Base-by-base conservation (phyloP, 306 rosid genomes). In the Amphicarpaea edgeworthii region DNA sequence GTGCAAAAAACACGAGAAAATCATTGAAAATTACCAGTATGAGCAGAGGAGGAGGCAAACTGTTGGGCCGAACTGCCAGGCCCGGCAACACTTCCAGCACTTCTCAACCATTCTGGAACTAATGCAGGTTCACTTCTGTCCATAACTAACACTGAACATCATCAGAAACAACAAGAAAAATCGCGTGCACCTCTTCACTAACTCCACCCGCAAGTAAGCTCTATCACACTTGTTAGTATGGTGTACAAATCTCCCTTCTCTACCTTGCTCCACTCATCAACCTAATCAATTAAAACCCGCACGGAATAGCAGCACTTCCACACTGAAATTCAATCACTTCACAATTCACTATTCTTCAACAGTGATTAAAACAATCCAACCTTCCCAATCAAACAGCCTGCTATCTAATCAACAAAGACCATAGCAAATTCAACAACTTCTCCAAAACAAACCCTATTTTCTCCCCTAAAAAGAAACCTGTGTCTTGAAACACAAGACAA, bases 21-120 rank as follows among this genome's bases (percentile, higher is more conserved):
- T 12, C 5, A 12, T 7, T 8, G 3, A 46, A 46, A 37, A 20
- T 58, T 85, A 94, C 98, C 98, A 38, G 91, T 37, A 65, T 91
- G 88, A 75, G 83, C 82, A 79, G 93, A 87, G 3, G 96, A 66
- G 30, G 92, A 82, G 8, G 93, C 79, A 79, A 81, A 87, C 79
- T 90, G 98, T 87, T 85, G 97, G 88, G 85, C 81, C 83, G 96
- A 90, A 94, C 72, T 90, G 85, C 96, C 92, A 85, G 90, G 85
- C 81, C 96, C 98, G 40, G 90, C 75, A 78, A 83, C 89, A 85
- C 86, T 85, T 87, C 97, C 98, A 70, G 96, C 68, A 87, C 82
- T 86, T 90, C 96, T 90, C 96, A 94, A 86, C 98, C 98, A 94
- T 88, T 94, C 90, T 82, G 98, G 98, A 85, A 85, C 94, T 87